Evolutionary conservation across 1,284 basidiomycete genomes (phyloP).

Genomic region (Cryptococcus hybrid): DNA sequence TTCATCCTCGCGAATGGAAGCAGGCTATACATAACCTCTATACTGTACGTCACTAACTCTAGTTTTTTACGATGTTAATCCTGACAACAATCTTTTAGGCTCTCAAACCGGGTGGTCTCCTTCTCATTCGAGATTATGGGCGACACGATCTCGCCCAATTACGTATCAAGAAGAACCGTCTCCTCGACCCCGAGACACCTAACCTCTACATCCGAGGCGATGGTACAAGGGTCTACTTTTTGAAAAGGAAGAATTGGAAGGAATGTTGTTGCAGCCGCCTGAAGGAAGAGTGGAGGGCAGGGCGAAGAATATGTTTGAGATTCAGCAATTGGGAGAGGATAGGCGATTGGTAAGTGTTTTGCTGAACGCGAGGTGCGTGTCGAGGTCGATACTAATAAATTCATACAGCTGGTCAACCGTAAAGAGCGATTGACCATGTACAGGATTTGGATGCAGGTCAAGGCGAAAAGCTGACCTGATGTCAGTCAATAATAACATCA

Average conservation of each 20-base stretch:
- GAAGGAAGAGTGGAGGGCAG: slow-evolving; percentile 2
- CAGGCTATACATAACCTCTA: slow-evolving; percentile 82
- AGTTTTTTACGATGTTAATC: background rate
- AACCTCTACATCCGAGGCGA: slow-evolving; percentile 95
- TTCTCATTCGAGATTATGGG: slow-evolving; percentile 92
- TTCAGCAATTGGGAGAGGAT: slow-evolving; percentile 79
- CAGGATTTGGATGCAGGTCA: slow-evolving; percentile 89
- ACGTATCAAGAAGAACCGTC: slow-evolving; percentile 80
- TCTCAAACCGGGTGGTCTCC: slow-evolving; percentile 81
- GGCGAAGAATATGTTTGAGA: slow-evolving; percentile 57
- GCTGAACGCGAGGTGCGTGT: background rate
- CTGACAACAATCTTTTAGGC: slow-evolving; percentile 56
- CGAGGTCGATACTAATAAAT: slow-evolving; percentile 54
- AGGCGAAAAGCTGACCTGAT: slow-evolving; percentile 61
- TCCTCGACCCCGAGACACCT: slow-evolving; percentile 89
- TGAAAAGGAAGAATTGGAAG: slow-evolving; percentile 72
- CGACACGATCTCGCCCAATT: slow-evolving; percentile 92
- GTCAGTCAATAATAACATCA: background rate
- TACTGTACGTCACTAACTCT: slow-evolving; percentile 54
- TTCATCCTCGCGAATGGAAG: slow-evolving; percentile 91
- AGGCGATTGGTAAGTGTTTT: slow-evolving; percentile 59
- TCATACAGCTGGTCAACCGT: slow-evolving; percentile 68
- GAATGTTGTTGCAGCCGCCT: slow-evolving; percentile 68
- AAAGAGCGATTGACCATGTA: slow-evolving; percentile 95
- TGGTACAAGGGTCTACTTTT: slow-evolving; percentile 97